These are phyloP conservation scores for Agastache rugosa DNA, from an alignment of 257 asterid species.

Conservation along the genomic window DNA sequence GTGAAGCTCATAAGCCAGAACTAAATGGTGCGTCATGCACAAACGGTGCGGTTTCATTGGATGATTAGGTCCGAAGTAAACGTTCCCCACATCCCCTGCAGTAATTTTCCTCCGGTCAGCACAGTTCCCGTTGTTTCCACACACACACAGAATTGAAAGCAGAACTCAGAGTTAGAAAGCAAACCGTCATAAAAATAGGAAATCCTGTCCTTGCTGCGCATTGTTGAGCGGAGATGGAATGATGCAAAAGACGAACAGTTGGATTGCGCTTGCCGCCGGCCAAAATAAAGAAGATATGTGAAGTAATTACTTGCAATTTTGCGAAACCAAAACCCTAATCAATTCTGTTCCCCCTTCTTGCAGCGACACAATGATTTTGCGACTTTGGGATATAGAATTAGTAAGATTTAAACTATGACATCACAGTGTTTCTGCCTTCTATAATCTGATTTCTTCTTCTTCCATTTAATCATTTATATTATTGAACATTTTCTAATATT, in stretches of 20 bases:
- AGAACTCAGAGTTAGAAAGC: background rate
- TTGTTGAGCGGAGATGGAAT: constrained; percentile 36
- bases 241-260: constrained; percentile 18
- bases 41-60: constrained; percentile 99
- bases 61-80: constrained; percentile 95
- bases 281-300: background rate
- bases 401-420: background rate
- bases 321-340: constrained; percentile 37
- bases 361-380: background rate
- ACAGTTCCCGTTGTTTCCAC: constrained; percentile 15
- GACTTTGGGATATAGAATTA: background rate
- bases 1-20: constrained; percentile 92
- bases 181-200: constrained; percentile 94
- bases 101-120: constrained; percentile 36
- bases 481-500: no score
- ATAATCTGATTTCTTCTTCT: background rate
- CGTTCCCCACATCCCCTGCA: constrained; percentile 98
- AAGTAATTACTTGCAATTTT: background rate
- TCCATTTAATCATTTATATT: background rate
- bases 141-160: constrained; percentile 2
- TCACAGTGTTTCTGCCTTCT: background rate
- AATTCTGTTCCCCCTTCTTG: background rate
- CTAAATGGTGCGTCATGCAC: constrained; percentile 98
- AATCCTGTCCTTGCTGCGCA: constrained; percentile 90
- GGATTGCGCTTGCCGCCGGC: constrained; percentile 19